Evolutionary conservation across 140 eudicot species (phyloP).

Genomic region (Flaveria floridana): DNA sequence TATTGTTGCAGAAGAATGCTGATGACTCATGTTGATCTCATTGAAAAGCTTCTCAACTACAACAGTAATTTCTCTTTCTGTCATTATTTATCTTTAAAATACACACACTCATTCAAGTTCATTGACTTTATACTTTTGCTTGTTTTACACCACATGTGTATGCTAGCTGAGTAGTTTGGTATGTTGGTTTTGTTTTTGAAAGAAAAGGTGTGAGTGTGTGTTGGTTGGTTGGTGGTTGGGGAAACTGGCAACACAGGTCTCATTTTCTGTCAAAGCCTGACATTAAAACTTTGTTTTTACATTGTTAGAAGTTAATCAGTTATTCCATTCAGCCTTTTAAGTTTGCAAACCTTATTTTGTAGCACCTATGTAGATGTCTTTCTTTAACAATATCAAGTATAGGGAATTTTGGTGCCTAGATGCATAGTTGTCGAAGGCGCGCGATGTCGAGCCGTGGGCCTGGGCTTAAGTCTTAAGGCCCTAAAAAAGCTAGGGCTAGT

Average conservation of each 20-base stretch:
- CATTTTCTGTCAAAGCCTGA: too few relatives aligned
- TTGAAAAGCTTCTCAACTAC: conserved; percentile 98
- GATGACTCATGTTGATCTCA: conserved; percentile 99
- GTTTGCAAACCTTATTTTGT: background rate
- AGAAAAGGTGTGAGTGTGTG: too few relatives aligned
- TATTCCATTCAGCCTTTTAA: background rate
- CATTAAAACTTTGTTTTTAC: too few relatives aligned
- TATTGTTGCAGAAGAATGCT: conserved; percentile 98
- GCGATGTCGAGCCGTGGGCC: too few relatives aligned
- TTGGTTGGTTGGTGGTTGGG: too few relatives aligned
- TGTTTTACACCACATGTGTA: background rate
- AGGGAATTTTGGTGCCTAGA: background rate
- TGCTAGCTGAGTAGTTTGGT: background rate
- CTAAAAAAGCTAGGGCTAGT: too few relatives aligned
- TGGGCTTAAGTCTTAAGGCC: too few relatives aligned
- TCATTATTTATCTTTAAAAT: conserved; percentile 14
- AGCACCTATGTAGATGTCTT: background rate
- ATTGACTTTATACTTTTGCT: background rate
- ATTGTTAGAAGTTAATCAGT: too few relatives aligned
- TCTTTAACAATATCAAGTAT: background rate
- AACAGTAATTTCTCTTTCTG: conserved; percentile 56
- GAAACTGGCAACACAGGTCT: too few relatives aligned
- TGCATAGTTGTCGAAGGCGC: too few relatives aligned
- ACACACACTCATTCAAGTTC: background rate
- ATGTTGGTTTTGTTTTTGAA: background rate